phyloP scores from a whole-genome alignment of 768 basidiomycete genomes.

The Lepiota subincarnata region DNA sequence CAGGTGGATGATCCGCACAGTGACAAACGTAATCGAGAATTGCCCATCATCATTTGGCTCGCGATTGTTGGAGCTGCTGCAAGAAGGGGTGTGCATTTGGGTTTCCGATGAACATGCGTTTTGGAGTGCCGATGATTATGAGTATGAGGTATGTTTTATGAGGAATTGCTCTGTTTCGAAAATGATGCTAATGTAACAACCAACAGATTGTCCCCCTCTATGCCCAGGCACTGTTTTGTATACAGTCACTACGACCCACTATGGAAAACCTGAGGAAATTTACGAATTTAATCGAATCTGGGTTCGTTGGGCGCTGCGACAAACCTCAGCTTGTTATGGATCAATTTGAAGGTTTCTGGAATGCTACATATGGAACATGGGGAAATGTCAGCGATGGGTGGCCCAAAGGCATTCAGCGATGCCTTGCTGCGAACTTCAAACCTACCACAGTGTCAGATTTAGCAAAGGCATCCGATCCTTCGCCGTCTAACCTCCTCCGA shows the following conservation, averaged over 20 bases:
- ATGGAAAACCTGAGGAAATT: constrained; percentile 41
- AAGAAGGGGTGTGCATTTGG: constrained; percentile 60
- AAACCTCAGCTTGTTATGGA: constrained; percentile 41
- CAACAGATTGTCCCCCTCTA: constrained; percentile 60
- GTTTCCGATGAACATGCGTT: constrained; percentile 52
- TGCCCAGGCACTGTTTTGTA: constrained; percentile 48
- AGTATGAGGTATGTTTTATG: constrained; percentile 46
- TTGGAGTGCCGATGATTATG: constrained; percentile 52
- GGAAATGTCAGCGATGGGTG: constrained; percentile 47
- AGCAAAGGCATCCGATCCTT: neutral
- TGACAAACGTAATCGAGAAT: constrained; percentile 49
- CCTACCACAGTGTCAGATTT: neutral
- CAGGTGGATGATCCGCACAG: constrained; percentile 58
- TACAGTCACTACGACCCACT: constrained; percentile 43
- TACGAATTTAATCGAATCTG: constrained; percentile 50
- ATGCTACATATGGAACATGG: constrained; percentile 35
- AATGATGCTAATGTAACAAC: neutral
- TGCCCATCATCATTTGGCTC: constrained; percentile 48
- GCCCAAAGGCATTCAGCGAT: constrained; percentile 36
- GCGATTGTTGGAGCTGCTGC: constrained; percentile 41
- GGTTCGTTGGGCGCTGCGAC: constrained; percentile 49
- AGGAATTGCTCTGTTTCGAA: neutral
- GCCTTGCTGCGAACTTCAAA: constrained; percentile 19
- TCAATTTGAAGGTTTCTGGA: constrained; percentile 65
- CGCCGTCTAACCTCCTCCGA: neutral